Percentiles rank a stretch among this genome's conserved stretches.
Conservation (phyloP, 1,284 basidiomycete genomes). For the Cystobasidiaceae sp. region DNA sequence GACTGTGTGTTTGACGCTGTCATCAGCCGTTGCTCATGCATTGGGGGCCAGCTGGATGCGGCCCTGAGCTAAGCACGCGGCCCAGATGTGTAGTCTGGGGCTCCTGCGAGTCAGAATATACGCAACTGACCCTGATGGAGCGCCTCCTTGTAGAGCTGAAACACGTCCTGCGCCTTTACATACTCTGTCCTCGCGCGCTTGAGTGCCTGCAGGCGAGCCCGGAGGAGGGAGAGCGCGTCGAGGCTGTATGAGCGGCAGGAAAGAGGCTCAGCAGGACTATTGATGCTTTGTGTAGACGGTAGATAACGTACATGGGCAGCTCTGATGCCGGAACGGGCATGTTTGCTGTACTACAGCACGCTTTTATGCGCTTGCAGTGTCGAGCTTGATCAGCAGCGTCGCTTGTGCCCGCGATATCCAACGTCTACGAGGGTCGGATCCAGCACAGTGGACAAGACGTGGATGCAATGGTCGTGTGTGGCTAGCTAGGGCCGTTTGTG, state of each 20-base stretch:
- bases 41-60: neutral
- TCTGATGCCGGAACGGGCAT: slow-evolving; percentile 27
- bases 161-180: slow-evolving; percentile 68
- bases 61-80: neutral
- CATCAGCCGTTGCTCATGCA: neutral
- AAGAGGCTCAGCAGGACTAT: neutral
- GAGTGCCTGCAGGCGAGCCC: slow-evolving; percentile 63
- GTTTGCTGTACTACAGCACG: no score
- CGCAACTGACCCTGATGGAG: slow-evolving; percentile 77
- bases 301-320: slow-evolving; percentile 16
- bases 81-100: neutral
- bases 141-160: slow-evolving; percentile 85
- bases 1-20: slow-evolving; percentile 53
- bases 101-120: neutral
- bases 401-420: no score
- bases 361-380: no score
- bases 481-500: no score
- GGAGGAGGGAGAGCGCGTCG: slow-evolving; percentile 90
- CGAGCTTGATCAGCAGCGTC: no score
- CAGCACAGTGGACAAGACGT: no score
- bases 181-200: slow-evolving; percentile 54
- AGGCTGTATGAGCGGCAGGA: slow-evolving; percentile 56
- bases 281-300: neutral
- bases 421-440: no score
- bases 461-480: no score